Conservation (phyloP, 306 rosid species). For the Ormosia emarginata region DNA sequence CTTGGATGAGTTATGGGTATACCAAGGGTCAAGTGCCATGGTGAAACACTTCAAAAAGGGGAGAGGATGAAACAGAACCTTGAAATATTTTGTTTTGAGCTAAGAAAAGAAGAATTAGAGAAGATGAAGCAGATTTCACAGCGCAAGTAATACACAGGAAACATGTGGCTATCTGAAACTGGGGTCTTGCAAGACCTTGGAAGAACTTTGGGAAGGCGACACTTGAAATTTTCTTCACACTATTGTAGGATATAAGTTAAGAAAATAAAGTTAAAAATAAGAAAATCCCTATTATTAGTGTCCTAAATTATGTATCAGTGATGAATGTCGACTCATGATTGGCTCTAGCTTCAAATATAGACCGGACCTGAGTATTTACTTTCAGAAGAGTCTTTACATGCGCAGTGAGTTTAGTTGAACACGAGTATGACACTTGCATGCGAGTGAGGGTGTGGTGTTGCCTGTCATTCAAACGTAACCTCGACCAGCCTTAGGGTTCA, state of each 20-base stretch:
- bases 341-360: no score
- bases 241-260: neutral
- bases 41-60: constrained; percentile 23
- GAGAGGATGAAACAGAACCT: constrained; percentile 23
- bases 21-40: constrained; percentile 8
- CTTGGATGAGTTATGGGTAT: no score
- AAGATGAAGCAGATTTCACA: constrained; percentile 54
- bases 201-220: constrained; percentile 53
- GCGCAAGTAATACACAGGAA: constrained; percentile 27
- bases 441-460: no score
- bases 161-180: constrained; percentile 37
- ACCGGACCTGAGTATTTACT: no score
- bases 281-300: neutral
- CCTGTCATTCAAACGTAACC: no score
- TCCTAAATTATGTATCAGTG: no score
- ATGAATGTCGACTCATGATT: no score
- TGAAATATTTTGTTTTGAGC: neutral
- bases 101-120: constrained; percentile 32
- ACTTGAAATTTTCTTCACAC: neutral
- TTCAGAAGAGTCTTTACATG: no score
- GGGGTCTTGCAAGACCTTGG: constrained; percentile 44
- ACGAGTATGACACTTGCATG: no score
- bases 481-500: no score
- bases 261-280: neutral
- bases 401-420: no score